These are phyloP conservation scores for Aspergillus terreus DNA, from an alignment of 2,329 filamentous ascomycete species.

Conservation along the genomic window DNA sequence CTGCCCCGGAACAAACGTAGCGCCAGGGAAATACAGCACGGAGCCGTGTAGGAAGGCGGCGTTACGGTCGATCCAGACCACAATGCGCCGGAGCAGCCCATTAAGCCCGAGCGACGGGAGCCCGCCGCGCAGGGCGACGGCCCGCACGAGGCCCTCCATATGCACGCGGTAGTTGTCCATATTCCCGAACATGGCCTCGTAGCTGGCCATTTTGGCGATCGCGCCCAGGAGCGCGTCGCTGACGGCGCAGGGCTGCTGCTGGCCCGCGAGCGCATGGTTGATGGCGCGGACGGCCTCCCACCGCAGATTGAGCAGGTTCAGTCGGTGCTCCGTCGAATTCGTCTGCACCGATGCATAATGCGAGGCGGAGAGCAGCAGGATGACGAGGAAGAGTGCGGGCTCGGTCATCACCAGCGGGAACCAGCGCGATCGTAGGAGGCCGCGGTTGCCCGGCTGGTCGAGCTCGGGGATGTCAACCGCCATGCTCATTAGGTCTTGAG, in stretches of 20 bases:
- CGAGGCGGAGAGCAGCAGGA: conserved; percentile 41
- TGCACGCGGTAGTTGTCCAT: conserved; percentile 43
- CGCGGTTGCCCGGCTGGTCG: conserved; percentile 30
- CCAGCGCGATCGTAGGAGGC: conserved; percentile 37
- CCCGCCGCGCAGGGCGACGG: conserved; percentile 46
- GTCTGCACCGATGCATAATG: conserved; percentile 34
- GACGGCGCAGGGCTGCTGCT: conserved; percentile 21
- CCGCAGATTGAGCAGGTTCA: conserved; percentile 41
- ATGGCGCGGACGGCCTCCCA: conserved; percentile 44
- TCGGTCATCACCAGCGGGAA: conserved; percentile 43
- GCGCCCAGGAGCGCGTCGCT: conserved; percentile 47
- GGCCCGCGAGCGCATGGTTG: conserved; percentile 37
- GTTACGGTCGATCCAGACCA: conserved; percentile 50
- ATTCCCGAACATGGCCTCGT: conserved; percentile 50
- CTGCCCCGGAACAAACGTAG: conserved; percentile 23
- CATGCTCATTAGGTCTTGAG: conserved; percentile 34
- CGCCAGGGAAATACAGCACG: conserved; percentile 30
- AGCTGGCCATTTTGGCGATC: conserved; percentile 51
- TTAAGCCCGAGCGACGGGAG: conserved; percentile 41
- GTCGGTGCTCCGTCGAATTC: conserved; percentile 10
- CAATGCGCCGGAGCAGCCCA: conserved; percentile 45
- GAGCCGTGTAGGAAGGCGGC: conserved; percentile 35
- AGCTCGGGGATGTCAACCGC: conserved; percentile 43
- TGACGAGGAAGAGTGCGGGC: conserved; percentile 37
- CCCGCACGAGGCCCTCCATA: conserved; percentile 45